phyloP scores from a whole-genome alignment of 2,329 filamentous ascomycete genomes.

The Penicillium sp. region DNA sequence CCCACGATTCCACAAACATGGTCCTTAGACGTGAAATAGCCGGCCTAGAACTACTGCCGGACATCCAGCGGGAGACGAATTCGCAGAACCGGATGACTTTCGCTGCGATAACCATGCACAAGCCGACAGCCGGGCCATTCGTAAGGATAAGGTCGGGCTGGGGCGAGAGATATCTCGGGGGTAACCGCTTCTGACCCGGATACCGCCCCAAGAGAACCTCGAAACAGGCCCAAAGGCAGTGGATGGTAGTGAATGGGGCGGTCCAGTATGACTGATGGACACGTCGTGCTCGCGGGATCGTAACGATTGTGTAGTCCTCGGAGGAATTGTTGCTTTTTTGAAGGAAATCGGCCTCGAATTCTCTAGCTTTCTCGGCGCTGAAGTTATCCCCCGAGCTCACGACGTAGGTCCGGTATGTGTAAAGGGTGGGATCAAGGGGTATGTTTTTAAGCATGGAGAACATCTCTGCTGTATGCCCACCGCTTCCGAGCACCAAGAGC shows the following conservation, averaged over 20 bases:
- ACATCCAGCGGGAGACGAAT: conserved; percentile 14
- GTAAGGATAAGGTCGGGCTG: conserved; percentile 76
- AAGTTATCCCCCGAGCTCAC: conserved; percentile 73
- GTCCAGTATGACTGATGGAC: conserved; percentile 80
- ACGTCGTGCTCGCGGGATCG: conserved; percentile 71
- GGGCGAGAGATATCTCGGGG: conserved; percentile 25
- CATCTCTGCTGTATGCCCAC: conserved; percentile 95
- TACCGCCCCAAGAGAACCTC: conserved; percentile 50
- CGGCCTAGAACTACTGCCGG: conserved; percentile 10
- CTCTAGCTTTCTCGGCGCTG: conserved; percentile 61
- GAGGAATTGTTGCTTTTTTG: not conserved
- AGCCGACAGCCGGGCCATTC: conserved; percentile 85
- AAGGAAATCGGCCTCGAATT: conserved; percentile 56
- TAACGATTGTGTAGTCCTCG: conserved; percentile 57
- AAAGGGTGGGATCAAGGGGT: conserved; percentile 47
- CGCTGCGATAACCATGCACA: conserved; percentile 66
- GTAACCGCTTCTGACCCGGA: conserved; percentile 31
- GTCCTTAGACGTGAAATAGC: conserved; percentile 56
- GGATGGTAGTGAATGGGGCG: conserved; percentile 66
- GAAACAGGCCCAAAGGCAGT: conserved; percentile 64
- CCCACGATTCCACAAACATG: conserved; percentile 91
- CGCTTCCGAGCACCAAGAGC: conserved; percentile 82
- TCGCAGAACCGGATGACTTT: conserved; percentile 56
- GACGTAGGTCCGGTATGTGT: conserved; percentile 73
- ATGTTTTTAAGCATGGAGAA: conserved; percentile 72